These are phyloP conservation scores for Hanseniaspora singularis DNA, from an alignment of 805 yeast genomes.

Conservation along the genomic window DNA sequence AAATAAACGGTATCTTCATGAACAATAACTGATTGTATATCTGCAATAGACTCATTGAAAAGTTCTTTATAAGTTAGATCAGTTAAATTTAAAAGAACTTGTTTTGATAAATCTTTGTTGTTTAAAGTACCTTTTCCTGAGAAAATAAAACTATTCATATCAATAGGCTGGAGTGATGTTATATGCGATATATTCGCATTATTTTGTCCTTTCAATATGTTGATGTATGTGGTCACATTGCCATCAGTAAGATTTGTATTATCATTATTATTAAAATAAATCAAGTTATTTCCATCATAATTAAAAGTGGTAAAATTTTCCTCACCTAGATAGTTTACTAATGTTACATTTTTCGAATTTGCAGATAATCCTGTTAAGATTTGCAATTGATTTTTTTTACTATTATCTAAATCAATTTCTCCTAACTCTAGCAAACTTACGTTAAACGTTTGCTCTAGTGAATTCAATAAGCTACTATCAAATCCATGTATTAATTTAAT, in stretches of 20 bases:
- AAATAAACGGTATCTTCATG: conserved; percentile 49
- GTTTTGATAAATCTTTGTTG: conserved; percentile 24
- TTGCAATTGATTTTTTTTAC: conserved; percentile 1
- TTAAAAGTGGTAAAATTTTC: conserved; percentile 24
- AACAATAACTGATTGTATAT: conserved; percentile 37
- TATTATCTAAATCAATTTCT: conserved; percentile 11
- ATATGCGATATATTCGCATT: conserved; percentile 6
- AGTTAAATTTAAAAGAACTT: conserved; percentile 28
- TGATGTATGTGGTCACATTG: conserved; percentile 7
- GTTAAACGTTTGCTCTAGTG: not conserved
- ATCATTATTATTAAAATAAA: conserved; percentile 12
- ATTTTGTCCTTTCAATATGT: not conserved
- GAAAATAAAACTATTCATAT: conserved; percentile 28
- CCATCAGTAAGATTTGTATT: not conserved
- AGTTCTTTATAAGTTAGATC: conserved; percentile 22
- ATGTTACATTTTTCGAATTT: conserved; percentile 3
- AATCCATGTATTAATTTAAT: no score
- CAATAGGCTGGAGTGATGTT: conserved; percentile 21
- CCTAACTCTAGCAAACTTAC: not conserved
- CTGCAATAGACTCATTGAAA: conserved; percentile 20
- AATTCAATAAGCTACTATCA: no score
- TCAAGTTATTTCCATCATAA: conserved; percentile 10
- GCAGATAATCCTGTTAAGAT: not conserved
- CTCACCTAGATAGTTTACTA: conserved; percentile 24
- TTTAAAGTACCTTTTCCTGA: conserved; percentile 27